Evolutionary conservation across 495 filamentous ascomycete species (phyloP), one percentile per base, ranked within the genome.

Genomic region (Penicillium mononematosum): DNA sequence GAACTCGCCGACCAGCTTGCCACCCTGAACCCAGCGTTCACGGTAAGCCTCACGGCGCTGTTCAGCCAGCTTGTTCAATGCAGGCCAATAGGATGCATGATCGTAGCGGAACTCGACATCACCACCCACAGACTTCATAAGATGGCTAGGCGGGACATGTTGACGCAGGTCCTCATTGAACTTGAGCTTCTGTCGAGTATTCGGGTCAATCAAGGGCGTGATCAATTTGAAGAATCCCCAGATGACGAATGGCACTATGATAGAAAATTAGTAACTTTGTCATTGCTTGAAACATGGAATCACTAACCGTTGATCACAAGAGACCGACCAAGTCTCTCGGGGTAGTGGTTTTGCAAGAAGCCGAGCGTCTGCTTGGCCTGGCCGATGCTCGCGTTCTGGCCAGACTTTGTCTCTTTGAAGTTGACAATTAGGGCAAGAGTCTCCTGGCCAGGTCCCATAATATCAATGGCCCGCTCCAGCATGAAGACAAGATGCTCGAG

Each of bases 401-500:
- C 89, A 44, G 83, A 82, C 53, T 85, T 85, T 22, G 81, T 85
- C 64, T 90, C 85, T 65, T 88, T 90, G 77, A 93, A 96, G 76
- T 96, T 90, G 64, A 97, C 89, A 50, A 97, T 73, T 4, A 98
- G 78, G 8, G 90, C 87, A 44, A 96, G 70, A 2, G 85, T 92
- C 72, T 96, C 94, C 65, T 94, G 89, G 11, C 87, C 86, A 1
- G 94, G 82, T 1, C 85, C 83, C 86, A 95, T 92, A 32, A 97
- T 69, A 56, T 96, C 91, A 62, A 97, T 85, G 19, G 88, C 84
- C 24, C 90, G 83, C 77, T 98, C 94, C 43, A 98, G 74, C 91
- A 96, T 96, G 70, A 84, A 98, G 41, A 97, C 92, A 44, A 98
- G 80, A 69, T 97, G 92, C 69, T 98, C 85, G 24, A 97, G 83